phyloP scores from a whole-genome alignment of 495 filamentous ascomycete species.

The Aspergillus conjunctus region DNA sequence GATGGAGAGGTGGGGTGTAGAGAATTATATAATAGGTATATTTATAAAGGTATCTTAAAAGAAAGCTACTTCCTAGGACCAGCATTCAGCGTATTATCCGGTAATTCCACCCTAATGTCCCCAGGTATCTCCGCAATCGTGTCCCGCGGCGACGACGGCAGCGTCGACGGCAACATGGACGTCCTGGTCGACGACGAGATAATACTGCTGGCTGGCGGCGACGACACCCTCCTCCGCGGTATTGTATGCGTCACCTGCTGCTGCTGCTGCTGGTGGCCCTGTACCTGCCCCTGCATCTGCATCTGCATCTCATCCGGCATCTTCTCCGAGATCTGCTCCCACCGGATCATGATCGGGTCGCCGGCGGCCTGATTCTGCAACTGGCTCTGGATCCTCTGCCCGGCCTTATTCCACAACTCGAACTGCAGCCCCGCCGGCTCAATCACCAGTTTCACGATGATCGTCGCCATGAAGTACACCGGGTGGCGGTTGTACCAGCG shows the following conservation, averaged over 20 bases:
- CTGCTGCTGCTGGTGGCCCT: no score
- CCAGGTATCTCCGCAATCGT: background rate
- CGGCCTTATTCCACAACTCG: constrained; percentile 10
- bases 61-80: background rate
- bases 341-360: constrained; percentile 10
- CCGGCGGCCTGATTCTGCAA: background rate
- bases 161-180: background rate
- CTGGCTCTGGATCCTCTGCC: constrained; percentile 1
- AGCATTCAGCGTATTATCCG: background rate
- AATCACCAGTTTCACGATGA: constrained; percentile 13
- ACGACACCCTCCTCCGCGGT: background rate
- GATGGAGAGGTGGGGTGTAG: background rate
- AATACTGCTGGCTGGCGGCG: background rate
- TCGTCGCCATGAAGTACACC: constrained; percentile 12
- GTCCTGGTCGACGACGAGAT: background rate
- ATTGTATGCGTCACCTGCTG: background rate
- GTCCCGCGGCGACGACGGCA: background rate
- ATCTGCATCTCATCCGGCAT: constrained; percentile 15
- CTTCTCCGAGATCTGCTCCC: constrained; percentile 15
- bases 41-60: no score
- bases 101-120: background rate
- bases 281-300: background rate
- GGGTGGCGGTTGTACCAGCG: constrained; percentile 41
- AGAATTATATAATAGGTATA: background rate
- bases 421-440: constrained; percentile 11